phyloP scores from a whole-genome alignment of 495 filamentous ascomycete species.

The Aspergillus ellipticus region DNA sequence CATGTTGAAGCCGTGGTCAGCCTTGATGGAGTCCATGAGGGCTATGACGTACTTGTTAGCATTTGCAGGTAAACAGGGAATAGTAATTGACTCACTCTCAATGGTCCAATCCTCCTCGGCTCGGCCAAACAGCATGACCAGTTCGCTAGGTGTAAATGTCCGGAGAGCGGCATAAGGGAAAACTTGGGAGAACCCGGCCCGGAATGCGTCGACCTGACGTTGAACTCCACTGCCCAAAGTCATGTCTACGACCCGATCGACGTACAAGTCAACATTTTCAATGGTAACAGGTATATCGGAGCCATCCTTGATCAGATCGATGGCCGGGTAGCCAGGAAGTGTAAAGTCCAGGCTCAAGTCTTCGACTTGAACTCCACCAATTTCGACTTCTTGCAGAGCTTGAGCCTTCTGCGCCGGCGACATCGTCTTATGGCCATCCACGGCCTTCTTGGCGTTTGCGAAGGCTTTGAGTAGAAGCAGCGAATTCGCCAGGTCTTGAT shows the following conservation, averaged over 20 bases:
- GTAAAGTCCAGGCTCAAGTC: slow-evolving; percentile 93
- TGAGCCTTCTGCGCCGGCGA: slow-evolving; percentile 64
- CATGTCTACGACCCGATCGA: slow-evolving; percentile 87
- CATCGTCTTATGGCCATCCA: slow-evolving; percentile 65
- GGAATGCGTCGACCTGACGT: slow-evolving; percentile 88
- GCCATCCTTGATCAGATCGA: slow-evolving; percentile 77
- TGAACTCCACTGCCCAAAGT: slow-evolving; percentile 85
- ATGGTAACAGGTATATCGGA: slow-evolving; percentile 73
- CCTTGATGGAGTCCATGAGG: slow-evolving; percentile 97
- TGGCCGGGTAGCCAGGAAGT: slow-evolving; percentile 83
- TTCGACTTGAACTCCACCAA: slow-evolving; percentile 75
- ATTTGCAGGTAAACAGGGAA: background rate
- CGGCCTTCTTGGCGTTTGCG: slow-evolving; percentile 71
- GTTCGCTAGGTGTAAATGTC: slow-evolving; percentile 92
- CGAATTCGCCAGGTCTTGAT: slow-evolving; percentile 79
- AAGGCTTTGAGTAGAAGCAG: slow-evolving; percentile 88
- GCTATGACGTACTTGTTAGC: slow-evolving; percentile 50
- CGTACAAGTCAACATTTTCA: slow-evolving; percentile 81
- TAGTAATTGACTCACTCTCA: slow-evolving; percentile 64
- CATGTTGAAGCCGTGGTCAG: slow-evolving; percentile 99
- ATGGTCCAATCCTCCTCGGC: slow-evolving; percentile 97
- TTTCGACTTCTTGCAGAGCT: slow-evolving; percentile 60
- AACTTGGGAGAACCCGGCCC: slow-evolving; percentile 87
- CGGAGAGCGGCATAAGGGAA: slow-evolving; percentile 91
- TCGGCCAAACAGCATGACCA: slow-evolving; percentile 94